Evolutionary conservation across 1,284 basidiomycete species (phyloP).

Genomic region (Vanrija sp.): DNA sequence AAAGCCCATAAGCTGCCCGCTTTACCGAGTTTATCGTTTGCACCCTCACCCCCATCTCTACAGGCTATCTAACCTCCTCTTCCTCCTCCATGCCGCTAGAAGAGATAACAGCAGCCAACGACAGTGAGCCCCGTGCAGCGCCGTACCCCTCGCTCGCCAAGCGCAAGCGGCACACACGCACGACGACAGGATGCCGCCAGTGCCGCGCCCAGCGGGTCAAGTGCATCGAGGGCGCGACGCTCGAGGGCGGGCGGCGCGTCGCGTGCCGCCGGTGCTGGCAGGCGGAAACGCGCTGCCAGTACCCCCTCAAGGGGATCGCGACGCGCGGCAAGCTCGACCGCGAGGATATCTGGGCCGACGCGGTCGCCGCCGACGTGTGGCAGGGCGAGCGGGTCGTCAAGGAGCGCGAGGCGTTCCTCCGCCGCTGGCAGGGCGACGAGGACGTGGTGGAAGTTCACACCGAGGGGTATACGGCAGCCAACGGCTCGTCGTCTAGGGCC

Average conservation of each 20-base stretch:
- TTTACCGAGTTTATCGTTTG: too few relatives aligned
- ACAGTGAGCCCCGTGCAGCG: too few relatives aligned
- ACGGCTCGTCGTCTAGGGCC: too few relatives aligned
- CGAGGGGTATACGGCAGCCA: too few relatives aligned
- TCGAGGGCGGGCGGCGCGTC: slow-evolving; percentile 7
- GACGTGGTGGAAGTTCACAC: too few relatives aligned
- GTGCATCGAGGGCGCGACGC: slow-evolving; percentile 13
- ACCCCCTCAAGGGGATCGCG: slow-evolving; percentile 11
- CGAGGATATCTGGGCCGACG: slow-evolving; percentile 9
- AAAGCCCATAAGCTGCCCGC: too few relatives aligned
- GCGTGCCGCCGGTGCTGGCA: slow-evolving; percentile 20
- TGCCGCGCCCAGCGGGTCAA: slow-evolving; percentile 19
- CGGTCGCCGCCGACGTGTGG: slow-evolving; percentile 12
- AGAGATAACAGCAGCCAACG: too few relatives aligned
- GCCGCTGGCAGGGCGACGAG: too few relatives aligned
- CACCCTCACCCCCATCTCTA: too few relatives aligned
- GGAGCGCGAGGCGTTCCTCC: neutral
- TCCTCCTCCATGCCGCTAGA: too few relatives aligned
- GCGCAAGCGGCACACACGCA: slow-evolving; percentile 12
- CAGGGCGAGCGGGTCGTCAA: neutral
- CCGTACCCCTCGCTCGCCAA: neutral
- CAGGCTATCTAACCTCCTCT: too few relatives aligned
- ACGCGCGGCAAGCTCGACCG: slow-evolving; percentile 8
- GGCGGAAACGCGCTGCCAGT: slow-evolving; percentile 15
- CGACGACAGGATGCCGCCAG: slow-evolving; percentile 16